Evolutionary conservation across 257 asterid species (phyloP), one percentile per base, ranked within the genome.

Genomic region (Schizonepeta tenuifolia): DNA sequence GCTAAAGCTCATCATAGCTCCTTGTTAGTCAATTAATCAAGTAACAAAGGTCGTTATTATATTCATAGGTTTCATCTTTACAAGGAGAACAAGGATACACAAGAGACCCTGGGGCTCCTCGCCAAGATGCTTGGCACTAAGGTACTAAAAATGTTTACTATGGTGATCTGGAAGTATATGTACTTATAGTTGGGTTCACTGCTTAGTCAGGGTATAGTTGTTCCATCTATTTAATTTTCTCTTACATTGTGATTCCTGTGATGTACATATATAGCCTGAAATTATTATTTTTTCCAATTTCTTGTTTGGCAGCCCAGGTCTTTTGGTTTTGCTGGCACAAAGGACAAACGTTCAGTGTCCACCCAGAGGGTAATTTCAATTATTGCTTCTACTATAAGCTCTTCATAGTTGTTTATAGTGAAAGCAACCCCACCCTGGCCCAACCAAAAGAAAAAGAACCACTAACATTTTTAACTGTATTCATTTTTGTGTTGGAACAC

Each of bases 31-130:
- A 58, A 57, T 17, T 1, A 69, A 54, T 21, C 53, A 60, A 73
- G 81, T 82, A 66, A 75, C 58, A 35, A 43, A 49, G 44, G 31
- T 38, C 75, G 35, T 75, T 64, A 60, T 15, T 77, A 24, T 33
- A 56, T 69, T 69, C 55, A 17, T 79, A 94, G 97, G 91, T 94
- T 94, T 83, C 86, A 90, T 85, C 96, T 94, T 63, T 91, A 86
- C 89, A 94, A 94, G 88, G 99, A 94, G 89, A 94, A 94, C 84
- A 94, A 94, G 87, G 99, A 94, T 66, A 94, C 98, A 59, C 97
- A 91, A 75, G 99, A 91, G 82, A 96, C 96, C 40, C 78, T 94
- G 51, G 92, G 97, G 75, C 75, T 94, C 72, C 89, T 94, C 26
- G 91, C 89, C 21, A 91, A 86, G 86, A 89, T 94, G 97, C 97